These are phyloP conservation scores for Pseudopyrenochaeta lycopersici DNA, from an alignment of 2,329 filamentous ascomycete genomes.

Conservation along the genomic window DNA sequence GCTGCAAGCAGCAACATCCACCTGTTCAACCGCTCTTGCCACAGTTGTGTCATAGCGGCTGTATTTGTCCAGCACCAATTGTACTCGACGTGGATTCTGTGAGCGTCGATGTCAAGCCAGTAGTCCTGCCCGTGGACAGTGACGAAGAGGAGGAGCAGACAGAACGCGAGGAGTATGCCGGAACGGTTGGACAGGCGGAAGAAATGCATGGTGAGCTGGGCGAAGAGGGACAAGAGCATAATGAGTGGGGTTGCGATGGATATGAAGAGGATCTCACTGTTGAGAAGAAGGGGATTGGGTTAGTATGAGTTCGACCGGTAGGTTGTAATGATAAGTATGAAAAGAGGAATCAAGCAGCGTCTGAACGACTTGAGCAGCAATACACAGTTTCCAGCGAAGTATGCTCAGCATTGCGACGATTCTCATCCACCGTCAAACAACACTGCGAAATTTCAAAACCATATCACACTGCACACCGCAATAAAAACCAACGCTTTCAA, in stretches of 20 bases:
- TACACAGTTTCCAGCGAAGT: too few species aligned
- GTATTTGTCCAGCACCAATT: background rate
- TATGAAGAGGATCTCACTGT: background rate
- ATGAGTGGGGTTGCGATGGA: background rate
- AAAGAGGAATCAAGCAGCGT: too few species aligned
- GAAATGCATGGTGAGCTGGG: background rate
- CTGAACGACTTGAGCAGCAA: too few species aligned
- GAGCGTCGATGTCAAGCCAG: background rate
- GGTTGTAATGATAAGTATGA: too few species aligned
- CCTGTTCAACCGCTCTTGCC: background rate
- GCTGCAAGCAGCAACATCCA: background rate
- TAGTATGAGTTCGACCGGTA: background rate
- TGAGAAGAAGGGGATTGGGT: background rate
- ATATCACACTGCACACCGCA: background rate
- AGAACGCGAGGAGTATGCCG: background rate
- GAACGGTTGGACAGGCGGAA: constrained; percentile 1
- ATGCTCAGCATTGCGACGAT: too few species aligned
- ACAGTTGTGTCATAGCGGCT: background rate
- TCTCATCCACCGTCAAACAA: background rate
- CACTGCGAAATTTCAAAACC: background rate
- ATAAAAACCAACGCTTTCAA: too few species aligned
- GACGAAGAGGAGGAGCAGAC: background rate
- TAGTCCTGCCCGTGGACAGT: background rate
- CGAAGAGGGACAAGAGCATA: background rate
- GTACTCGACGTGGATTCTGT: background rate